Conservation (phyloP, 371 early-diverging fungal species). For the Circinella minor region DNA sequence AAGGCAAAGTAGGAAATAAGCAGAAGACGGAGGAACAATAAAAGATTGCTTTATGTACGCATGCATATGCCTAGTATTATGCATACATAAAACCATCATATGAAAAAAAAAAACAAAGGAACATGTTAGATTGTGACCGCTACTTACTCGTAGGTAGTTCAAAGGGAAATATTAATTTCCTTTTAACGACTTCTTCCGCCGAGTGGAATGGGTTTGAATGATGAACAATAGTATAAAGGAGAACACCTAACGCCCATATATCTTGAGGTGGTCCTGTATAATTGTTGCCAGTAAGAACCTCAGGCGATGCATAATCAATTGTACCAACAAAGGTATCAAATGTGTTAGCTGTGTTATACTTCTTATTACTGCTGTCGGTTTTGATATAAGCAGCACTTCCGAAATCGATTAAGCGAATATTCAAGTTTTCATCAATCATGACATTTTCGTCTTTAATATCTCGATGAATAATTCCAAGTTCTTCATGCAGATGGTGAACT, state of each 20-base stretch:
- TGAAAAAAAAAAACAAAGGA: conserved; percentile 31
- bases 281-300: conserved; percentile 62
- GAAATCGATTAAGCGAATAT: conserved; percentile 70
- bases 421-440: conserved; percentile 56
- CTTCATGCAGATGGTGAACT: conserved; percentile 64
- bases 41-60: too few species aligned
- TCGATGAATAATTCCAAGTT: conserved; percentile 72
- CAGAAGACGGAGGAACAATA: too few species aligned
- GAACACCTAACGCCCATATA: conserved; percentile 80
- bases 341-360: neutral
- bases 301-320: conserved; percentile 71
- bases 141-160: conserved; percentile 29
- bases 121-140: conserved; percentile 28
- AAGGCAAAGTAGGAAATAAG: too few species aligned
- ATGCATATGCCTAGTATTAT: neutral
- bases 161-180: conserved; percentile 54
- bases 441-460: conserved; percentile 77
- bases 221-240: conserved; percentile 77
- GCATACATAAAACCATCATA: conserved; percentile 1
- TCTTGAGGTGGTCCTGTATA: conserved; percentile 78
- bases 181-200: conserved; percentile 59
- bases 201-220: conserved; percentile 72
- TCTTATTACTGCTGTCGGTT: conserved; percentile 37
- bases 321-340: conserved; percentile 78
- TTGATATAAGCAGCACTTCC: conserved; percentile 69